phyloP scores from a whole-genome alignment of 164 flowering plant genomes.

The Piper longum region DNA sequence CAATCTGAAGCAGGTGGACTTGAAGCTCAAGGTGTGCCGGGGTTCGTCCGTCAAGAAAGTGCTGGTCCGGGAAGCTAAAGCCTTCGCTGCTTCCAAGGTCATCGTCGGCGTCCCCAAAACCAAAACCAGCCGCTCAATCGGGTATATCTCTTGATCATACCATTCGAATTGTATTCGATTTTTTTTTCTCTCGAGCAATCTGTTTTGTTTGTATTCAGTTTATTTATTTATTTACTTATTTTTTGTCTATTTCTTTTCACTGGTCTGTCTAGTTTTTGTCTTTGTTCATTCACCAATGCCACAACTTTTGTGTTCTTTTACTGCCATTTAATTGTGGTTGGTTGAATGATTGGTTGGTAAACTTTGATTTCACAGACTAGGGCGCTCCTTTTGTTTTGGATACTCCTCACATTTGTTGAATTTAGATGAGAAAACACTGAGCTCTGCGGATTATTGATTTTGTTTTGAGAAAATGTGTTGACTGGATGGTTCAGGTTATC shows the following conservation, averaged over 20 bases:
- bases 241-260: neutral
- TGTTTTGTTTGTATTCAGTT: neutral
- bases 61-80: conserved; percentile 54
- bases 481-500: conserved; percentile 21
- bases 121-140: neutral
- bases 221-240: no score
- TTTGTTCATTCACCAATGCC: no score
- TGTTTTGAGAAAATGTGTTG: neutral
- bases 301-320: neutral
- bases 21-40: conserved; percentile 82
- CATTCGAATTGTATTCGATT: neutral
- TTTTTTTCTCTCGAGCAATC: neutral
- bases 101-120: conserved; percentile 52
- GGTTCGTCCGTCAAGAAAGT: conserved; percentile 59
- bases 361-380: no score
- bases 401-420: no score
- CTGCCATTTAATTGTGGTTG: neutral
- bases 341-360: no score
- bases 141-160: neutral
- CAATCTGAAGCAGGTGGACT: conserved; percentile 85
- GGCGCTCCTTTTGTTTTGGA: no score
- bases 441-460: no score
- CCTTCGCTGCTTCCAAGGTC: conserved; percentile 37
- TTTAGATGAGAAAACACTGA: no score
- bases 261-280: no score